Percentiles rank a stretch among this genome's conserved stretches.
phyloP scores from a whole-genome alignment of 805 yeast species.

The Candida nanaspora region DNA sequence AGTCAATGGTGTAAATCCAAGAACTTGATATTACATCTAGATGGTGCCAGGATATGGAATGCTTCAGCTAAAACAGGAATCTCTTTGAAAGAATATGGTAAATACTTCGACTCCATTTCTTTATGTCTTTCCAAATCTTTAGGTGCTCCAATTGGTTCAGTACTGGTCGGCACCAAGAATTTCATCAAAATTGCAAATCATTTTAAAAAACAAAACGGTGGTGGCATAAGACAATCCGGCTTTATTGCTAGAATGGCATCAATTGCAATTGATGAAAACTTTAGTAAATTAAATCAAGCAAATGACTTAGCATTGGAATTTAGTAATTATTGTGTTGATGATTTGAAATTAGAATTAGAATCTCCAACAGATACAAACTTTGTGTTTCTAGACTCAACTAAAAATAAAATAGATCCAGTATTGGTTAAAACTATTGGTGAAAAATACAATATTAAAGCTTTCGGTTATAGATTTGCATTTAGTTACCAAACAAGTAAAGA shows the following conservation, averaged over 20 bases:
- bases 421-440: conserved; percentile 22
- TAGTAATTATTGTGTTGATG: conserved; percentile 38
- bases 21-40: conserved; percentile 65
- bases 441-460: conserved; percentile 53
- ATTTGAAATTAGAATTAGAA: conserved; percentile 49
- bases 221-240: conserved; percentile 89
- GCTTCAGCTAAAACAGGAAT: conserved; percentile 74
- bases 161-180: conserved; percentile 59
- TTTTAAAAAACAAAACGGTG: conserved; percentile 88
- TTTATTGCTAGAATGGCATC: conserved; percentile 73
- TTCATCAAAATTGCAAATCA: conserved; percentile 70
- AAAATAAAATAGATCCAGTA: conserved; percentile 46
- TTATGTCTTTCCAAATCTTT: conserved; percentile 83
- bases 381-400: conserved; percentile 60
- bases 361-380: conserved; percentile 82
- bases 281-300: conserved; percentile 44
- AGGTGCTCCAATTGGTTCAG: conserved; percentile 92
- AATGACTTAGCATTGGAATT: conserved; percentile 48
- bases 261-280: conserved; percentile 69
- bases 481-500: conserved; percentile 59
- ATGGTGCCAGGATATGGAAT: conserved; percentile 94
- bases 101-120: conserved; percentile 80
- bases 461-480: conserved; percentile 75
- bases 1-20: conserved; percentile 59
- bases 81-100: conserved; percentile 62